Evolutionary conservation across 2,329 filamentous ascomycete genomes (phyloP), one percentile per base, ranked within the genome.

Genomic region (Beauveria asiatica): DNA sequence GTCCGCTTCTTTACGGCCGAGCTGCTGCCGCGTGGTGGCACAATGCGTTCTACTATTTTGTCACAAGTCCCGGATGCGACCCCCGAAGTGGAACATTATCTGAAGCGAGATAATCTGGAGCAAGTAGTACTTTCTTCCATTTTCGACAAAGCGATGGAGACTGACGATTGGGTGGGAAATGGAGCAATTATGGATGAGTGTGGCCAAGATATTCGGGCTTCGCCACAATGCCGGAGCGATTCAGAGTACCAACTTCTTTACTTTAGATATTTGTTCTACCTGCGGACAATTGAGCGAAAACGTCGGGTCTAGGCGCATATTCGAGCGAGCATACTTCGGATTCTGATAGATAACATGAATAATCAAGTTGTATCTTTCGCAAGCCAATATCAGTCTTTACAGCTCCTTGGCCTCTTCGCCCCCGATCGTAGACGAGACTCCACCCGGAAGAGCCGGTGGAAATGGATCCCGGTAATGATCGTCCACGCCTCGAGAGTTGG

Each of bases 401-500:
- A 57, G 30, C 54, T 57, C 54, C 21, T 30, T 8, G 10, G 23
- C 33, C 7, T 17, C 21, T 23, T 11, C 17, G 37, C 13, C 54
- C 4, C 25, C 41, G 6, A 11, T 17, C 3, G 25, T 52, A 27
- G 37, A 21, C 9, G 33, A 44, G 17, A 61, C 33, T 2, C 45
- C 45, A 3, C 52, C 59, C 2, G 52, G 45, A 5, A 55, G 27
- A 10, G 52, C 11, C 5, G 42, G 33, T 3, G 59, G 59, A 19
- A 45, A 51, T 19, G 54, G 60, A 52, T 57, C 52, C 19, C 25
- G 49, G 25, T 60, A 30, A 7, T 51, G 39, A 37, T 67, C 62
- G 37, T 64, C 61, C 11, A 64, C 62, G 5, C 60, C 49, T 5
- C 62, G 46, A 2, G 64, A 51, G 45, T 64, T 56, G 2, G 64